These are phyloP conservation scores for Mariannaea elegans DNA, from an alignment of 2,329 filamentous ascomycete genomes.

Conservation along the genomic window DNA sequence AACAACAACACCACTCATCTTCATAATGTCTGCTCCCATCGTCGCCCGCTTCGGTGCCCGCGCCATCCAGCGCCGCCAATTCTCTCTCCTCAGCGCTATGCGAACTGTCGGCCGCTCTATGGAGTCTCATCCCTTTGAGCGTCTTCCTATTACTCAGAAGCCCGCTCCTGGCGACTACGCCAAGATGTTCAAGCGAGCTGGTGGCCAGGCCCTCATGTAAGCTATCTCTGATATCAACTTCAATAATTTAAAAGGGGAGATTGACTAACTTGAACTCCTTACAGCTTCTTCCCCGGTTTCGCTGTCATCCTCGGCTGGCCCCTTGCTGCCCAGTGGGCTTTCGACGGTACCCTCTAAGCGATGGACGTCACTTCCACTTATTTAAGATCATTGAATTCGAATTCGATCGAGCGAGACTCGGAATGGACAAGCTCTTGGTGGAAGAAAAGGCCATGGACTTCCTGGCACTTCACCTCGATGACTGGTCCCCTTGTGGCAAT, in stretches of 20 bases:
- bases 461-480: conserved; percentile 16
- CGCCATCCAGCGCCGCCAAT: conserved; percentile 43
- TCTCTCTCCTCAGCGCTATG: conserved; percentile 46
- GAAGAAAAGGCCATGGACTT: conserved; percentile 11
- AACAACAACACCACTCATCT: conserved; percentile 25
- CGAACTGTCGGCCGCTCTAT: conserved; percentile 45
- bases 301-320: conserved; percentile 49
- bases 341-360: conserved; percentile 46
- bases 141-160: conserved; percentile 40
- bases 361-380: conserved; percentile 5
- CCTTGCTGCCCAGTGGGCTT: conserved; percentile 35
- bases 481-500: conserved; percentile 27
- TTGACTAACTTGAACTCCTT: conserved; percentile 20
- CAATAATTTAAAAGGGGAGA: neutral
- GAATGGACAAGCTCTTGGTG: conserved; percentile 20
- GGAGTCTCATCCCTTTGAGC: conserved; percentile 49
- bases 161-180: conserved; percentile 44
- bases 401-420: conserved; percentile 31
- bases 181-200: conserved; percentile 43
- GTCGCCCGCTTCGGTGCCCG: conserved; percentile 43
- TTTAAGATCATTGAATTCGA: conserved; percentile 19
- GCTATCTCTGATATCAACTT: conserved; percentile 23
- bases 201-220: conserved; percentile 46
- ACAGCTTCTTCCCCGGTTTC: conserved; percentile 48
- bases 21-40: conserved; percentile 42